These are phyloP conservation scores for Lipomyces chichibuensis DNA, from an alignment of 805 yeast species.

Conservation along the genomic window DNA sequence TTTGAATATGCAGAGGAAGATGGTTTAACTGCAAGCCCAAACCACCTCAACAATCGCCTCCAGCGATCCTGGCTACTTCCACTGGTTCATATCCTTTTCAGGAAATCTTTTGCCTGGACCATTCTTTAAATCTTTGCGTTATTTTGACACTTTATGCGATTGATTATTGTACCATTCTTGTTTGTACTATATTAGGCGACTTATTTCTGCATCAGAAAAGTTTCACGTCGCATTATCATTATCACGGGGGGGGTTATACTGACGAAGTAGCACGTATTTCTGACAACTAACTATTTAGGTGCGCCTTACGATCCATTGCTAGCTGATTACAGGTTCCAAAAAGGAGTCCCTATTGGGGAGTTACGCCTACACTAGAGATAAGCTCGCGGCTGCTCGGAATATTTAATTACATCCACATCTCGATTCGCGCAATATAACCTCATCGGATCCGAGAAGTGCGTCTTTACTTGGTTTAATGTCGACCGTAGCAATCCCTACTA, in stretches of 20 bases:
- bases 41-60: no score
- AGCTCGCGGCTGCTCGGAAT: neutral
- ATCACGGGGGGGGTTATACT: neutral
- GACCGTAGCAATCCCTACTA: constrained; percentile 10
- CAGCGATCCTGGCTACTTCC: neutral
- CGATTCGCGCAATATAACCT: neutral
- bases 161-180: neutral
- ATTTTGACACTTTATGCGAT: neutral
- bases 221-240: neutral
- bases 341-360: neutral
- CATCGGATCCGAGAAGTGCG: neutral
- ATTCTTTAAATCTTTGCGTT: neutral
- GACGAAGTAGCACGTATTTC: neutral
- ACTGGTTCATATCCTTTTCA: neutral
- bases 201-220: neutral
- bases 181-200: neutral
- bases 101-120: neutral
- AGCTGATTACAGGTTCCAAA: neutral
- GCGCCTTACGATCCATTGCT: neutral
- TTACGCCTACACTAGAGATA: neutral
- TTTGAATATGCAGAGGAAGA: no score
- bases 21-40: no score
- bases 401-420: neutral
- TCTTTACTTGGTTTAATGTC: neutral
- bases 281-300: neutral